phyloP scores from a whole-genome alignment of 208 protist species.

The Crithidia mellificae region DNA sequence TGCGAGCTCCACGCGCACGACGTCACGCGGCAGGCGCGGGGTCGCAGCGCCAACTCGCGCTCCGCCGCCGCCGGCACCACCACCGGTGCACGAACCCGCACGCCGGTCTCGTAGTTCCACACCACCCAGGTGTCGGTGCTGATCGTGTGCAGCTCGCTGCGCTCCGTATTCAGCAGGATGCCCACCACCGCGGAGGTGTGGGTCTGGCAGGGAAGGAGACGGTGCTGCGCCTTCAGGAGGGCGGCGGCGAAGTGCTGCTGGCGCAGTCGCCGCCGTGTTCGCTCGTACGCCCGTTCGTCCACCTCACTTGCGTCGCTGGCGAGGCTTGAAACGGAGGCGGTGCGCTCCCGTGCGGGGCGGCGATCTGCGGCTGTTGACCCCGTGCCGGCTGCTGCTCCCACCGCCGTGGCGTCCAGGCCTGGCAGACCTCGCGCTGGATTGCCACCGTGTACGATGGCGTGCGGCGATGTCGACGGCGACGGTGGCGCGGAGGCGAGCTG shows the following conservation, averaged over 20 bases:
- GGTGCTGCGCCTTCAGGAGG: slow-evolving; percentile 27
- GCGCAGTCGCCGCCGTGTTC: slow-evolving; percentile 5
- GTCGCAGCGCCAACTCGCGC: slow-evolving; percentile 48
- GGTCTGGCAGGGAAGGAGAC: slow-evolving; percentile 43
- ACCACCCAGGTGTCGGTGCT: slow-evolving; percentile 60
- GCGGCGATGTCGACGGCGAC: not conserved
- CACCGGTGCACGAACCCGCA: slow-evolving; percentile 39
- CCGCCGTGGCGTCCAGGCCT: too few species aligned
- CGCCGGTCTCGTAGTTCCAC: slow-evolving; percentile 61
- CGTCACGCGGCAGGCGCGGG: slow-evolving; percentile 37
- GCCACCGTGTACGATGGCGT: not conserved
- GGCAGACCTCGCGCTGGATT: too few species aligned
- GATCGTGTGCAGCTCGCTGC: slow-evolving; percentile 66
- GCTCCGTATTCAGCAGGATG: slow-evolving; percentile 36
- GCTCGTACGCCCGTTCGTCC: slow-evolving; percentile 1
- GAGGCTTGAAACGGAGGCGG: not conserved
- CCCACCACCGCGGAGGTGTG: slow-evolving; percentile 51
- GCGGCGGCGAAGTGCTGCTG: slow-evolving; percentile 13
- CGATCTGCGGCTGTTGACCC: not conserved
- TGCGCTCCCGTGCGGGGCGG: not conserved
- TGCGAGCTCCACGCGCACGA: slow-evolving; percentile 69
- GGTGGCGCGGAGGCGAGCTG: not conserved
- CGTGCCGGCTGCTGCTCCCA: too few species aligned
- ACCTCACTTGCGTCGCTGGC: slow-evolving; percentile 4
- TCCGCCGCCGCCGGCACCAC: slow-evolving; percentile 42